A percentile compares a stretch with the other conserved stretches of the same genome.
phyloP scores from a whole-genome alignment of 306 rosid species.

The Lagenaria siceraria region DNA sequence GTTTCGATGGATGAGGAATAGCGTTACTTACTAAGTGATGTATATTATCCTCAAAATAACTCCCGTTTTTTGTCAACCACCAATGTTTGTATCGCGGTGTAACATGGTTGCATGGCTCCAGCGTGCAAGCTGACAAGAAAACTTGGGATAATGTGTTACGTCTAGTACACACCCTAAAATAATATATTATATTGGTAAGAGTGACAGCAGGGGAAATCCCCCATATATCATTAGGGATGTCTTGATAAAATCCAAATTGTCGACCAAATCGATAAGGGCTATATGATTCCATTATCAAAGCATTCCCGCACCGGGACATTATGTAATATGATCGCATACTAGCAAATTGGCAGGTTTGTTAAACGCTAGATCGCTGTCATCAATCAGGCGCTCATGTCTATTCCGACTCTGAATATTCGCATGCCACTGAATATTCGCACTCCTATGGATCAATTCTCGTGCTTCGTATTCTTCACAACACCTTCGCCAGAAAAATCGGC shows the following conservation, averaged over 20 bases:
- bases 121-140: too few relatives aligned
- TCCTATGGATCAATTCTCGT: background rate
- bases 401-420: background rate
- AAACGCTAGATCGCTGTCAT: background rate
- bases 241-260: background rate
- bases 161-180: too few relatives aligned
- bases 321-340: background rate
- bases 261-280: background rate
- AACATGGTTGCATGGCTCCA: too few relatives aligned
- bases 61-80: too few relatives aligned
- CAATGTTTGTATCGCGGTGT: too few relatives aligned
- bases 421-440: background rate
- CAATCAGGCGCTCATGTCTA: background rate
- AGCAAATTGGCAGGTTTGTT: background rate
- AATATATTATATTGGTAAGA: too few relatives aligned
- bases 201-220: too few relatives aligned
- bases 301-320: background rate
- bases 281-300: background rate
- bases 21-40: too few relatives aligned
- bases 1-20: too few relatives aligned
- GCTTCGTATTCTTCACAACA: background rate
- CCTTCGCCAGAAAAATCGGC: background rate
- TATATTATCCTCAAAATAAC: too few relatives aligned
- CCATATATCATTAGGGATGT: background rate
- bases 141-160: too few relatives aligned